Percentiles rank a stretch among this genome's conserved stretches.
These are phyloP conservation scores for Dacryopinax spathularia DNA, from an alignment of 768 basidiomycete species.

Conservation along the genomic window DNA sequence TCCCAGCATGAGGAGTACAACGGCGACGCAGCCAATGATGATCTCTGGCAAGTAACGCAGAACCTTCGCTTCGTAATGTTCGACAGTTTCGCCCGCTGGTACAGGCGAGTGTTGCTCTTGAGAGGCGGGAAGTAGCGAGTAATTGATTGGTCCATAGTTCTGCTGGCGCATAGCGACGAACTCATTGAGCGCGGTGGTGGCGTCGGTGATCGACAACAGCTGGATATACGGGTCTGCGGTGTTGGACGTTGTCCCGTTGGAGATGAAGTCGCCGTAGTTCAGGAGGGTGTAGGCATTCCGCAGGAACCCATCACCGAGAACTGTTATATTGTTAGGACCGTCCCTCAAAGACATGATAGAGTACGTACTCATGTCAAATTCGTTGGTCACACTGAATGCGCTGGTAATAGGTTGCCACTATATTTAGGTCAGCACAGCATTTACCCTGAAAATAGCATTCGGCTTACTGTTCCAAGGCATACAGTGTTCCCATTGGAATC, in stretches of 20 bases:
- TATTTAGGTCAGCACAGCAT: background rate
- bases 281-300: constrained; percentile 51
- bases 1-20: constrained; percentile 18
- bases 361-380: constrained; percentile 41
- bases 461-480: constrained; percentile 50
- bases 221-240: constrained; percentile 48
- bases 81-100: background rate
- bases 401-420: constrained; percentile 60
- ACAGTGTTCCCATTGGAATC: constrained; percentile 38
- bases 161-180: background rate
- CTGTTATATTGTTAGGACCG: background rate
- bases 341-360: background rate
- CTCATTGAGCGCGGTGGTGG: background rate
- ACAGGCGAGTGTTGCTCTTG: background rate
- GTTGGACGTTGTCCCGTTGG: constrained; percentile 27
- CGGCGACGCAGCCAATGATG: constrained; percentile 22
- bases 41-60: constrained; percentile 23
- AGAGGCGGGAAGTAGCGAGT: background rate
- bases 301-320: constrained; percentile 16
- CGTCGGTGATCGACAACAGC: constrained; percentile 33
- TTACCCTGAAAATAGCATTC: constrained; percentile 13
- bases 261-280: constrained; percentile 49
- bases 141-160: background rate
- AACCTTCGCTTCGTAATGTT: constrained; percentile 19
- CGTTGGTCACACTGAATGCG: constrained; percentile 35